Evolutionary conservation across 305 asterid species (phyloP).

Genomic region (Striga hermonthica): DNA sequence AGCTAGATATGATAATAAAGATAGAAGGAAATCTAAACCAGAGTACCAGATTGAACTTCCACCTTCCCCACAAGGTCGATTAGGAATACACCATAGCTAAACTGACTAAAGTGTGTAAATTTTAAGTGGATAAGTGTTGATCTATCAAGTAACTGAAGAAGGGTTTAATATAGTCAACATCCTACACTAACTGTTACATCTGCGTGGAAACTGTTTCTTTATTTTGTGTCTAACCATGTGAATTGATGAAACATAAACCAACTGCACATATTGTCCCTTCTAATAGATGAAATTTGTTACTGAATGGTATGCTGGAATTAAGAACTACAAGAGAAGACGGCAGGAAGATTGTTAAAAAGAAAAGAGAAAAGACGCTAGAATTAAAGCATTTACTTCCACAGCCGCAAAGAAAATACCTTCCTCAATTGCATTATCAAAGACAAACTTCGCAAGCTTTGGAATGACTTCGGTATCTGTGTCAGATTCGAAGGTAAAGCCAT

Average conservation of each 20-base stretch:
- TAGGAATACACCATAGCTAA: not conserved
- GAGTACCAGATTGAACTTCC: not conserved
- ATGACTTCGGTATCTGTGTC: constrained; percentile 98
- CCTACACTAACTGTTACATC: too few relatives aligned
- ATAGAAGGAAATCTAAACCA: not conserved
- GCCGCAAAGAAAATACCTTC: constrained; percentile 53
- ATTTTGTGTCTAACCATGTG: too few relatives aligned
- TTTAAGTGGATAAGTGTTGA: not conserved
- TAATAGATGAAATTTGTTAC: too few relatives aligned
- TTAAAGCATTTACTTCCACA: constrained; percentile 13
- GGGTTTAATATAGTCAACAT: not conserved
- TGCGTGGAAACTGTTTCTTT: too few relatives aligned
- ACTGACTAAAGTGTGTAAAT: not conserved
- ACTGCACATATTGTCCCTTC: too few relatives aligned
- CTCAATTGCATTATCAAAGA: constrained; percentile 84
- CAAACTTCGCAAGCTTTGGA: constrained; percentile 94
- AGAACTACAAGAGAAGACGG: too few relatives aligned
- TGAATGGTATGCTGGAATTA: too few relatives aligned
- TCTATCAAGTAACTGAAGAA: not conserved
- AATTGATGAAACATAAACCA: too few relatives aligned
- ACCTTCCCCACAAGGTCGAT: not conserved
- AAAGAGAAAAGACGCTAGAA: not conserved
- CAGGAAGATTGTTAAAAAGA: not conserved
- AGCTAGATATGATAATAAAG: not conserved
- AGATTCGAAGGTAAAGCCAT: constrained; percentile 88